phyloP scores from a whole-genome alignment of 495 filamentous ascomycete genomes.

The Penicillium odoratum region DNA sequence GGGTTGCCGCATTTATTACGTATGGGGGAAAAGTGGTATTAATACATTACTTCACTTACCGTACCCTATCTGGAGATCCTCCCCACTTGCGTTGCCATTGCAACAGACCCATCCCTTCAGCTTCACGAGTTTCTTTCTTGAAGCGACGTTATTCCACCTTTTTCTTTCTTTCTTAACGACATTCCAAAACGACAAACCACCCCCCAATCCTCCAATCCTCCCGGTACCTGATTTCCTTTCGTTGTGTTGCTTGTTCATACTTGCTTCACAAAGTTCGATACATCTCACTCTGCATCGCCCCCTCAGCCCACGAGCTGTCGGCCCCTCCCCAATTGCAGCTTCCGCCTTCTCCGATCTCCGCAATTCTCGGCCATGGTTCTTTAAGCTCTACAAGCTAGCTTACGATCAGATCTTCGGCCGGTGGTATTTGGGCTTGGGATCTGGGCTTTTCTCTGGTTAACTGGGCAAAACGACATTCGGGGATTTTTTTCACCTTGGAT shows the following conservation, averaged over 20 bases:
- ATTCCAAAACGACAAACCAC: conserved; percentile 14
- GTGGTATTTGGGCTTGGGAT: conserved; percentile 22
- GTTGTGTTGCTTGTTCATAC: not conserved
- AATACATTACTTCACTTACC: not conserved
- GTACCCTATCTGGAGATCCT: conserved; percentile 45
- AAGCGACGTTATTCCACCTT: conserved; percentile 31
- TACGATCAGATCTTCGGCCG: conserved; percentile 6
- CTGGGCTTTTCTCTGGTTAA: conserved; percentile 4
- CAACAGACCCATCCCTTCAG: conserved; percentile 54
- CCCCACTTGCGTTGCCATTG: conserved; percentile 55
- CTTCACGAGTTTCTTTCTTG: conserved; percentile 47
- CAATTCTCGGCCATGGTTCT: conserved; percentile 20
- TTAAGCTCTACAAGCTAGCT: conserved; percentile 5
- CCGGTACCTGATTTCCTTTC: not conserved
- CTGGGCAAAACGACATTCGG: not conserved
- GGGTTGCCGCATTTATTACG: conserved; percentile 6
- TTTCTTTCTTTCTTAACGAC: conserved; percentile 22
- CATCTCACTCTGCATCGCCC: conserved; percentile 11
- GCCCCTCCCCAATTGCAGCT: conserved; percentile 26
- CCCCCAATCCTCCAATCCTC: conserved; percentile 10
- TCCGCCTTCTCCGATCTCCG: conserved; percentile 15
- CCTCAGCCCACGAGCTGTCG: conserved; percentile 28
- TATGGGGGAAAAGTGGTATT: not conserved
- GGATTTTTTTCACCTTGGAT: not conserved
- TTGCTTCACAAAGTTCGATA: not conserved